phyloP scores from a whole-genome alignment of 495 filamentous ascomycete species.

The Venustampulla echinocandica region DNA sequence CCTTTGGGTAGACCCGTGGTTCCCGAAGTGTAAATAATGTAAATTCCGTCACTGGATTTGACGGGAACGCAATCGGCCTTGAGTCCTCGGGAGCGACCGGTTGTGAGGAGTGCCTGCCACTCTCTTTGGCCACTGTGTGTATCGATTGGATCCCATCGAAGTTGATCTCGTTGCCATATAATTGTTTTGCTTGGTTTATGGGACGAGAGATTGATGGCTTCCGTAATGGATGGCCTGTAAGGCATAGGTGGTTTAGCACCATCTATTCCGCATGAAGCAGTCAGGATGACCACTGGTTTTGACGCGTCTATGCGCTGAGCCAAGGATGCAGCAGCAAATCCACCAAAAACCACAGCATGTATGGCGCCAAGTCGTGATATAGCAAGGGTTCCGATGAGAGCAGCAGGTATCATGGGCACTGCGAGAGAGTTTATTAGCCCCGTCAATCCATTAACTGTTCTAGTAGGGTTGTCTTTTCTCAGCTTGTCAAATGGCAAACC shows the following conservation, averaged over 20 bases:
- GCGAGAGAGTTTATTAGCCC: slow-evolving; percentile 5
- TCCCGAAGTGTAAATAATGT: slow-evolving; percentile 83
- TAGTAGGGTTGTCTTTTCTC: too few species aligned
- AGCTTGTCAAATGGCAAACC: too few species aligned
- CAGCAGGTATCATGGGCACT: slow-evolving; percentile 96
- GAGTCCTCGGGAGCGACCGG: slow-evolving; percentile 52
- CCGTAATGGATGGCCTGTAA: slow-evolving; percentile 65
- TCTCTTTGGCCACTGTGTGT: slow-evolving; percentile 59
- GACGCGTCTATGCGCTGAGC: slow-evolving; percentile 86
- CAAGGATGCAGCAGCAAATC: slow-evolving; percentile 71
- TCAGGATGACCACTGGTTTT: slow-evolving; percentile 66
- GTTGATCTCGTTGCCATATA: slow-evolving; percentile 70
- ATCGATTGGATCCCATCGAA: slow-evolving; percentile 59
- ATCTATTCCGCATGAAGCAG: slow-evolving; percentile 88
- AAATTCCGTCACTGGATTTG: slow-evolving; percentile 65
- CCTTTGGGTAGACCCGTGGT: slow-evolving; percentile 88
- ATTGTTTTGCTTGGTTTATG: slow-evolving; percentile 60
- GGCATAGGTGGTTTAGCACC: slow-evolving; percentile 65
- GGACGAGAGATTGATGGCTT: slow-evolving; percentile 46
- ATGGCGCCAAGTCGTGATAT: slow-evolving; percentile 76
- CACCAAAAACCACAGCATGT: slow-evolving; percentile 88
- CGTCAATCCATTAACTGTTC: too few species aligned
- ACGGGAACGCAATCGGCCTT: slow-evolving; percentile 67
- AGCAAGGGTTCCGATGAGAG: slow-evolving; percentile 76
- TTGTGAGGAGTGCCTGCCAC: slow-evolving; percentile 69